Percentiles rank a stretch among this genome's conserved stretches.
These are phyloP conservation scores for Uronychia setigera DNA, from an alignment of 73 alveolate species.

Conservation along the genomic window DNA sequence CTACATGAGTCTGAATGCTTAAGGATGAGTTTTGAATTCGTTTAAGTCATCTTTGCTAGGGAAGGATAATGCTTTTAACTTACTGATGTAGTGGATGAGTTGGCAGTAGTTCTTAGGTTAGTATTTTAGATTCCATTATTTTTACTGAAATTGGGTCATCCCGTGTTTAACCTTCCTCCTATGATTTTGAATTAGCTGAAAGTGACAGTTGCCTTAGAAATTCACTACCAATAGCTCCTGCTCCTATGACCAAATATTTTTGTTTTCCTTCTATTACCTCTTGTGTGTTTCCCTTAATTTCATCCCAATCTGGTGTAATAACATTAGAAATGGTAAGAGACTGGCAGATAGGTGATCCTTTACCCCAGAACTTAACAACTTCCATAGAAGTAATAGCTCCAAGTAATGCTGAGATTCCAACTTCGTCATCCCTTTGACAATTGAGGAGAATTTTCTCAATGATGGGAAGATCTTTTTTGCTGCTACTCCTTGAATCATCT, in stretches of 20 bases:
- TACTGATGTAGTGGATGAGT: background rate
- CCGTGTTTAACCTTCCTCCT: background rate
- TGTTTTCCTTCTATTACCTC: no score
- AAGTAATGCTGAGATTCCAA: no score
- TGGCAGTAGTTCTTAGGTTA: background rate
- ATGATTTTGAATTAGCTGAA: background rate
- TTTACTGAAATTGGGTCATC: background rate
- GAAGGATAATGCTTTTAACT: background rate
- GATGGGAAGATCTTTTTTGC: no score
- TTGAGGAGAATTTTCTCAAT: no score
- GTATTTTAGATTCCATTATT: background rate
- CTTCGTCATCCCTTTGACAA: no score
- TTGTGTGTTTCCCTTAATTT: no score
- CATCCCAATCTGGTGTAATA: no score
- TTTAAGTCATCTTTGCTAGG: background rate
- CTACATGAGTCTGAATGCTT: background rate
- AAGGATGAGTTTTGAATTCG: background rate
- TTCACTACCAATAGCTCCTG: background rate
- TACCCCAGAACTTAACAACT: background rate
- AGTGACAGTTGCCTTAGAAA: background rate
- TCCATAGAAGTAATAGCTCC: background rate
- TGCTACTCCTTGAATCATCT: no score
- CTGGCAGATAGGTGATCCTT: background rate
- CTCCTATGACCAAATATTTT: background rate
- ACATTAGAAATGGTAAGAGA: background rate